Base-by-base conservation (phyloP, 2,329 filamentous ascomycete genomes). In the Aspergillus hortae region DNA sequence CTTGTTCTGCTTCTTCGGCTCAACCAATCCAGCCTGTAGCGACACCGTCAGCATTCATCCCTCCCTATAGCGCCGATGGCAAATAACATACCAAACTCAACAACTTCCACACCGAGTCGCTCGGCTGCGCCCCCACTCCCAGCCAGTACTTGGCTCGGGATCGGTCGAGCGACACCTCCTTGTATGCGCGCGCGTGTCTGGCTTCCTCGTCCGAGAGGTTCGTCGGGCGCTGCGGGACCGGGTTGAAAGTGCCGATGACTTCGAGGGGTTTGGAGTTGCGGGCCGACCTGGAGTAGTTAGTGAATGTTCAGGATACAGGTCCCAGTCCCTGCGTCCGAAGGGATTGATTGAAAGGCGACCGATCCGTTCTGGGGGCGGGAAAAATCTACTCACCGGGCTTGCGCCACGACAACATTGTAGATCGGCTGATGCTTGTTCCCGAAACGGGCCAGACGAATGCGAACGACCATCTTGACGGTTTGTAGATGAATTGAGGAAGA, bases 321-420 rank as follows among this genome's bases (percentile, higher is more conserved):
- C 17, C 2, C 17, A 19, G 17, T 19, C 17, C 17, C 17, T 19
- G 17, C 17, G 17, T 3, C 17, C 3, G 17, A 19, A 19, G 2
- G 17, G 17, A 19, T 19, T 19, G 17, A 19, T 19, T 19, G 17
- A 19, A 19, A 19, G 17, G 17, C 17, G 17, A 19, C 17, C 17
- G 17, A 19, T 19, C 17, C 2, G 17, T 19, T 19, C 17, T 23
- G 21, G 21, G 6, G 17, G 6, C 36, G 25, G 46, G 46, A 38
- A 51, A 27, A 35, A 51, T 49, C 46, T 15, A 61, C 79, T 59
- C 82, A 95, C 89, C 92, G 86, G 44, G 92, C 92, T 67, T 97
- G 92, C 14, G 91, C 84, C 59, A 99, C 89, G 60, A 97, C 90
- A 58, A 99, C 96, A 77, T 99, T 99, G 81, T 96, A 99, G 64